phyloP scores from a whole-genome alignment of 768 basidiomycete species.

The Mycena polygramma region DNA sequence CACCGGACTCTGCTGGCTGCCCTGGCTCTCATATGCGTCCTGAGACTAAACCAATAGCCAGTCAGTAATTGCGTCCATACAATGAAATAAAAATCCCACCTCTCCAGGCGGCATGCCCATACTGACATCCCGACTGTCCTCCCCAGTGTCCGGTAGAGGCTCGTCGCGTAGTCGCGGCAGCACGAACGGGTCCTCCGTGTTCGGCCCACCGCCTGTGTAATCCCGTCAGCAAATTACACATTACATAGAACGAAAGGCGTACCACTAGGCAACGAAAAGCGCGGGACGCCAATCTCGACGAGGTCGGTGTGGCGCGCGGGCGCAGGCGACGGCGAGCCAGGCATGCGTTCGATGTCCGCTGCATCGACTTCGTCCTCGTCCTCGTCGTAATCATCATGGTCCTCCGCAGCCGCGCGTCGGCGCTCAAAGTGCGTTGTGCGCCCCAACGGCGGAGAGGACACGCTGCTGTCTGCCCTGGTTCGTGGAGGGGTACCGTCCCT shows the following conservation, averaged over 20 bases:
- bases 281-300: slow-evolving; percentile 35
- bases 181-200: slow-evolving; percentile 37
- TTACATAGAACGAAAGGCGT: slow-evolving; percentile 4
- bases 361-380: slow-evolving; percentile 19
- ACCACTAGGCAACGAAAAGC: slow-evolving; percentile 40
- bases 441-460: slow-evolving; percentile 48
- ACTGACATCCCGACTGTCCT: slow-evolving; percentile 38
- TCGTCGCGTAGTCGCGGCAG: slow-evolving; percentile 39
- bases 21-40: not conserved
- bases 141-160: slow-evolving; percentile 31
- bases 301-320: slow-evolving; percentile 40
- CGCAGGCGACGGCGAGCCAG: slow-evolving; percentile 64
- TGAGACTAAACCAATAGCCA: slow-evolving; percentile 1
- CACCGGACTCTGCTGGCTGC: slow-evolving; percentile 8
- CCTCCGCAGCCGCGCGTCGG: slow-evolving; percentile 40
- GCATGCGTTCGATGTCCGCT: slow-evolving; percentile 56
- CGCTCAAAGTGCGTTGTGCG: slow-evolving; percentile 57
- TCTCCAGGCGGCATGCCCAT: slow-evolving; percentile 25
- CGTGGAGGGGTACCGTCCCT: slow-evolving; percentile 39
- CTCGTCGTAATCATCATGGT: slow-evolving; percentile 46
- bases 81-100: slow-evolving; percentile 19
- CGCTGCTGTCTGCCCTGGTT: slow-evolving; percentile 3
- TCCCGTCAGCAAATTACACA: not conserved
- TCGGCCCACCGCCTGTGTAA: not conserved
- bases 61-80: not conserved